phyloP scores from a whole-genome alignment of 257 asterid genomes.

The Echites panduratus region DNA sequence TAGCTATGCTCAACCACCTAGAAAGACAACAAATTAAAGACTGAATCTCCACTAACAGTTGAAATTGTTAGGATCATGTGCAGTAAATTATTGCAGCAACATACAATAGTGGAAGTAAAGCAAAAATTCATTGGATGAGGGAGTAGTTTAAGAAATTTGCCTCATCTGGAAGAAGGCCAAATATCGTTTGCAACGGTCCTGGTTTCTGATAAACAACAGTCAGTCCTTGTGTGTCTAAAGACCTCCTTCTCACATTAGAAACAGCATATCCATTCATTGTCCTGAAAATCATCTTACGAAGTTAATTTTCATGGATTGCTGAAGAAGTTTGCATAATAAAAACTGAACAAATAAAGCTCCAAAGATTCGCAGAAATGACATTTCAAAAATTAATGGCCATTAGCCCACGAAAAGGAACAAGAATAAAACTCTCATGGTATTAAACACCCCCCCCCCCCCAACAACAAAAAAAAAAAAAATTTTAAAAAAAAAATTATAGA shows the following conservation, averaged over 20 bases:
- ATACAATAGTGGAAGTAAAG: neutral
- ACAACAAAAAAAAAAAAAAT: too few species aligned
- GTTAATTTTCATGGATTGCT: conserved; percentile 10
- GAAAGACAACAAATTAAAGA: conserved; percentile 14
- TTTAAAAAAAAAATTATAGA: too few species aligned
- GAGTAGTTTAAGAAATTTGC: conserved; percentile 25
- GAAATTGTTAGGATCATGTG: neutral
- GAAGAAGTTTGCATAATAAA: conserved; percentile 5
- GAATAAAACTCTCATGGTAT: neutral
- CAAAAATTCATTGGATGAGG: neutral
- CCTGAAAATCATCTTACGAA: conserved; percentile 31
- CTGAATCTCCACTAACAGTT: neutral
- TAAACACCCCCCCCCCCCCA: too few species aligned
- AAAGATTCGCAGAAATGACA: neutral
- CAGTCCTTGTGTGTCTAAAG: conserved; percentile 51
- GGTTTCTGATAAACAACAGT: conserved; percentile 64
- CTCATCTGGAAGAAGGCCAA: conserved; percentile 86
- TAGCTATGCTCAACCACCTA: conserved; percentile 91
- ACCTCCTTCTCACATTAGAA: conserved; percentile 39
- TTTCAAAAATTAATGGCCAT: neutral
- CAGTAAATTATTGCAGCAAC: conserved; percentile 2
- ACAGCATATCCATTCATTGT: conserved; percentile 54
- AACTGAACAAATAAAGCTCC: conserved; percentile 1
- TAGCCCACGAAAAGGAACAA: conserved; percentile 2
- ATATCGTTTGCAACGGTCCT: conserved; percentile 85